Base-by-base conservation (phyloP, 2,329 filamentous ascomycete genomes). In the Ascochyta koolunga region DNA sequence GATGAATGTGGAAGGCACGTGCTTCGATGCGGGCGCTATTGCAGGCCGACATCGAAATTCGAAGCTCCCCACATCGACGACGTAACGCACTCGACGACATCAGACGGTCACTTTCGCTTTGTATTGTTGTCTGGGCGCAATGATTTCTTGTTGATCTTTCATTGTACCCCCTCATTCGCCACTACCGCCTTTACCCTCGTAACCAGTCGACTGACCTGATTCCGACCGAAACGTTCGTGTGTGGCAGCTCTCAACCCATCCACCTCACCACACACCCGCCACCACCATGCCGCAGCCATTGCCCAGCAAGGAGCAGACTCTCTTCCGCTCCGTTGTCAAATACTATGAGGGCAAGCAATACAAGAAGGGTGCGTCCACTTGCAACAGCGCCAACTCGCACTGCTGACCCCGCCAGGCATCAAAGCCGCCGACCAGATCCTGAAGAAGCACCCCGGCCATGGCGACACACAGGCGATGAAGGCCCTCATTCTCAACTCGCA, bases 341-440 rank as follows among this genome's bases (percentile, higher is more conserved):
- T 88, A 91, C 78, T 99, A 98, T 82, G 95, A 99, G 78, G 89
- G 93, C 74, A 99, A 99, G 79, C 93, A 98, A 73, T 97, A 98
- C 82, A 99, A 98, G 80, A 90, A 89, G 77, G 86, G 86, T 86
- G 68, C 55, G 58, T 55, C 42, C 37, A 36, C 50, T 37, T 35
- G 32, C 53, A 62, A 51, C 22, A 33, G 38, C 36, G 29, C 18
- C 35, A 46, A 21, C 47, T 33, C 37, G 32, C 56, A 50, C 47
- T 27, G 45, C 66, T 74, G 59, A 76, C 62, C 42, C 56, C 56
- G 37, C 47, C 56, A 86, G 93, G 93, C 74, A 83, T 99, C 72
- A 99, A 98, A 80, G 88, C 90, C 40, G 93, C 95, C 66, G 95
- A 99, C 75, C 91, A 97, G 78, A 96, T 99, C 73, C 86, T 99